Evolutionary conservation across 768 basidiomycete species (phyloP), one percentile per base, ranked within the genome.

Genomic region (Pisolithus microcarpus): DNA sequence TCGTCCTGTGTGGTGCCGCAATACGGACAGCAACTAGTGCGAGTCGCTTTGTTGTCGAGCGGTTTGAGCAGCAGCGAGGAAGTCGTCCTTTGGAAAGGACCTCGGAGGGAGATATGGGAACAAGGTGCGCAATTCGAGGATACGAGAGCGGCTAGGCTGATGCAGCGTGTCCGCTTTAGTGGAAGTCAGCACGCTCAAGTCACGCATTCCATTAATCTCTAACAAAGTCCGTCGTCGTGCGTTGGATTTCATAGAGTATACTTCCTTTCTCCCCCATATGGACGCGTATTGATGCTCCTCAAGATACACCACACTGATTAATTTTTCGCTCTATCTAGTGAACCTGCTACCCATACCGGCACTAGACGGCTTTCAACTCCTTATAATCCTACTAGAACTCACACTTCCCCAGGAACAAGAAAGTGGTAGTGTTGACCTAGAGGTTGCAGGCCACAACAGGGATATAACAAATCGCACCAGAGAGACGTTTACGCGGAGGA

Each of bases 261-360:
- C 74, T n/a, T 5, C 9, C 18, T 40, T 31, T 31, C 13, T 28
- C 45, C 31, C 30, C 13, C 21, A 18, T 21, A 37, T 2, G 13
- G 2, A 18, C 24, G 46, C 34, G 57, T 16, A 44, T 43, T 36
- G 4, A 40, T 18, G 7, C 15, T 10, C 39, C 28, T 10, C 49
- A 56, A 86, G 87, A 53, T 87, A 87, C 53, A 65, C 82, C 52
- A 67, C 71, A 31, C 78, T 80, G 60, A 75, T 87, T 2, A 81
- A 82, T n/a, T 65, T 92, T 30, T 91, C 89, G 3, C 71, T 94
- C 1, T 91, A 79, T 64, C 67, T 91, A 51, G 82, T 93, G 71
- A 94, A 94, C 63, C 76, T 89, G 24, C 73, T 93, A 21, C 90
- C 91, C 0, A 62, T 92, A 31, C 77, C 79, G 2, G 69, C 71